Evolutionary conservation across 2,329 filamentous ascomycete genomes (phyloP), one percentile per base, ranked within the genome.

Genomic region (Xylaria sp.): DNA sequence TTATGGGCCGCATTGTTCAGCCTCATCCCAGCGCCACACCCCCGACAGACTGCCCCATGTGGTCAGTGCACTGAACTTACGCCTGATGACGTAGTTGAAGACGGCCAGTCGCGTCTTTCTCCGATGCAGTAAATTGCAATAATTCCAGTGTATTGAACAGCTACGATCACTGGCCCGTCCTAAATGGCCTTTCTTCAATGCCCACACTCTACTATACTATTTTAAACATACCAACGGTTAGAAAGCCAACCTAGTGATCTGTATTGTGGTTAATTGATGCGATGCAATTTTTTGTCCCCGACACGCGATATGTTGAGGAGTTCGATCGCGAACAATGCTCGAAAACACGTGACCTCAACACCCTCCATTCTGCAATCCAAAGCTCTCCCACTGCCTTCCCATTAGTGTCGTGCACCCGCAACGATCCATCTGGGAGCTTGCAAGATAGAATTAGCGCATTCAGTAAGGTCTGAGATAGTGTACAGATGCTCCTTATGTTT

Each of bases 331-430:
- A 77, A 70, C 58, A 23, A 13, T 46, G 73, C 76, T 66, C 76
- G 74, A 74, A 69, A 69, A 28, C 76, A 77, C 75, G 75, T 77
- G 76, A 76, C 50, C 41, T 20, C 4, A 67, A 60, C n/a, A 32
- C 25, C 34, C 41, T n/a, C 18, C 13, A 50, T 63, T 55, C 34
- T 5, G 23, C 32, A 56, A 57, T 32, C 32, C 32, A 41, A 46
- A 12, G 6, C 18, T 56, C n/a, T 25, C 28, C 2, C 51, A 12
- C 65, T 63, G 6, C 18, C 51, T 13, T n/a, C 20, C 4, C 46
- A 9, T 68, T 65, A 41, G 37, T 20, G 18, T 51, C 25, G 63
- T 62, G 46, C 63, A 46, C 65, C 39, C 39, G 34, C 56, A 2
- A 63, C 39, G 8, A 59, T 34, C 52, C 20, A 32, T 23, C 32